Evolutionary conservation across 1,284 basidiomycete genomes (phyloP), one percentile per base, ranked within the genome.

Genomic region (Fistulina hepatica): DNA sequence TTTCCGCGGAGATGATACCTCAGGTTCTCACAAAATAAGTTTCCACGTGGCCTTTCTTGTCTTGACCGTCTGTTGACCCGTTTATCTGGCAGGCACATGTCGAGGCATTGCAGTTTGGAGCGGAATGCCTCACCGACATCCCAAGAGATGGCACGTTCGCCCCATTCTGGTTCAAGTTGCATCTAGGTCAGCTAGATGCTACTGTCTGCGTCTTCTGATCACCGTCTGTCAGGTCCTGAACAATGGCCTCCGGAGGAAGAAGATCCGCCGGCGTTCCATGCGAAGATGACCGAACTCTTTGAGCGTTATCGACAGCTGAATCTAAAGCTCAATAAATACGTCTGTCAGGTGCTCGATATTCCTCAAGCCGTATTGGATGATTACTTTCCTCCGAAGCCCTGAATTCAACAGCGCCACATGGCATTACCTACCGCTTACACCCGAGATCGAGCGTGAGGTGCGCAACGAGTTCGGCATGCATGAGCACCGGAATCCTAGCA

Each of bases 401-500:
- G 52, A 55, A 37, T 55, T 54, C 42, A 54, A 52, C 43, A 43
- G 42, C 8, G 52, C 52, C 6, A 33, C 53, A 13, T 55, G 52
- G 53, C 53, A 53, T 41, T 53, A 55, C 34, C 47, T 53, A 35
- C 49, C 53, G 19, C 21, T 52, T 13, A 51, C 44, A 9, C 42
- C 42, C 1, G 51, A 52, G 30, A 45, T 50, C 17, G 30, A 17
- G 12, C 17, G 37, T 34, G 36, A 43, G 24, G 52, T 47, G 13
- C 42, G 38, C 39, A 38, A 52, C 34, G 53, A 49, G 12, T 55
- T 55, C 31, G 50, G 52, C 3, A 54, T 55, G 52, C 53, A 54
- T 33, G 52, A 55, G 37, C 53, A 54, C 38, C 51, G 53, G 8
- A 51, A 55, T 41, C 53, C 53, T 7, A 50, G 48, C 10, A 54